Evolutionary conservation across 352 stramenopile species (phyloP), one percentile per base, ranked within the genome.

Genomic region (Globisporangium cylindrosporum): DNA sequence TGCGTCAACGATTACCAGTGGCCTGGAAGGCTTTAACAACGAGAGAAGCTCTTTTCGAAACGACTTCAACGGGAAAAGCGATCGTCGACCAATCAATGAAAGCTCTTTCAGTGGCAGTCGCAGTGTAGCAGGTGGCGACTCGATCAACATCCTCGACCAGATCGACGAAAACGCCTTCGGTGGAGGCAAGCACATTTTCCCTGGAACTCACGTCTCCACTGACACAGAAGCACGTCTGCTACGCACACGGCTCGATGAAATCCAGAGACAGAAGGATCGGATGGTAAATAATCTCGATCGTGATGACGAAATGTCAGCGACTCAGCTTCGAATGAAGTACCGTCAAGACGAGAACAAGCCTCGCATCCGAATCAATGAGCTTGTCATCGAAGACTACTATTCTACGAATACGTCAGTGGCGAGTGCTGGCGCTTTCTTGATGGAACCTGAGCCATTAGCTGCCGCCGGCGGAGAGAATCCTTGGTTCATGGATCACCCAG

Each of bases 341-440:
- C 69, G 78, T 8, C 68, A 76, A 36, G 72, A 84, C 1, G 75
- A 75, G 10, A 69, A 83, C 18, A 78, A 85, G 46, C 76, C 78
- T 0, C 82, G 80, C 22, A 65, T 93, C 62, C 81, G 84, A 20
- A 93, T 94, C 65, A 94, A 92, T 49, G 87, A 94, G 67, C 75
- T 96, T 4, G 78, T 96, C 12, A 96, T 96, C 34, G 89, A 96
- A 67, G 80, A 96, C 32, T 96, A 95, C 55, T 96, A 94, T 61
- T 75, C 77, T 3, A 66, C 84, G 0, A 85, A 70, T 29, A 59
- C 72, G 29, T 60, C 61, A 15, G 24, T 9, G 61, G 74, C 9
- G 72, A 74, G 73, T 29, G 77, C 82, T 46, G 80, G 83, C 3
- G 76, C 74, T 3, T 92, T 92, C 32, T 70, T 93, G 59, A 85